Base-by-base conservation (phyloP, 129 eudicot genomes). In the Oenanthe sinensis region DNA sequence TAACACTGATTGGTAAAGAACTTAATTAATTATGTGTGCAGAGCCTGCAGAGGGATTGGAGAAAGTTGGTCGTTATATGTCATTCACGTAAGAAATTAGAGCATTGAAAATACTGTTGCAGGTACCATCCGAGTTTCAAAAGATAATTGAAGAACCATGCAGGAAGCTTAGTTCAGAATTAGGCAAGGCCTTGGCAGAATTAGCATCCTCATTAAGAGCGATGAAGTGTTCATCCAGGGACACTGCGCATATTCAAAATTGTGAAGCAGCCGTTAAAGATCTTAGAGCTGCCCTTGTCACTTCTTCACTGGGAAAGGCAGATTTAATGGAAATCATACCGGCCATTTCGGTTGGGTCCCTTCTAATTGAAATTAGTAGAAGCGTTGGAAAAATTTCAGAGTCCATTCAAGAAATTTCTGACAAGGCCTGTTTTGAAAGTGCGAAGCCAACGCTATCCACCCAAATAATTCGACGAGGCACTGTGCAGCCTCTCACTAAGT, bases 161-260 rank as follows among this genome's bases (percentile, higher is more conserved):
- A 75, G 15, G 4, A 74, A 65, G 22, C 45, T 85, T 81, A 65
- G 88, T 78, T 16, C 58, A 26, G 88, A 85, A 75, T 78, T 83
- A 0, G 81, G 86, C 45, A 82, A 82, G 49, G 85, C 83, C 14
- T 71, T 87, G 10, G 80, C 49, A 44, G 88, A 83, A 78, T 24
- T 85, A 28, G 71, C 88, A 3, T 44, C 65, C 4, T 62, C 91
- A 14, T 79, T 87, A 1, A 81, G 49, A 43, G 76, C 49, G 13
- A 82, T 78, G 85, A 80, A 69, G 40, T 68, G 40, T 4, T 81
- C 86, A 47, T 79, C 80, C 4, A 12, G 81, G 0, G 75, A 39
- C 24, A 78, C 5, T 5, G 60, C 28, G 17, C 86, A 85, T 54
- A 4, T 80, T 4, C 77, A 37, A 30, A 78, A 80, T 22, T 65